A percentile compares a stretch with the other conserved stretches of the same genome.
phyloP scores from a whole-genome alignment of 2,329 filamentous ascomycete genomes.

The Eutypa lata region DNA sequence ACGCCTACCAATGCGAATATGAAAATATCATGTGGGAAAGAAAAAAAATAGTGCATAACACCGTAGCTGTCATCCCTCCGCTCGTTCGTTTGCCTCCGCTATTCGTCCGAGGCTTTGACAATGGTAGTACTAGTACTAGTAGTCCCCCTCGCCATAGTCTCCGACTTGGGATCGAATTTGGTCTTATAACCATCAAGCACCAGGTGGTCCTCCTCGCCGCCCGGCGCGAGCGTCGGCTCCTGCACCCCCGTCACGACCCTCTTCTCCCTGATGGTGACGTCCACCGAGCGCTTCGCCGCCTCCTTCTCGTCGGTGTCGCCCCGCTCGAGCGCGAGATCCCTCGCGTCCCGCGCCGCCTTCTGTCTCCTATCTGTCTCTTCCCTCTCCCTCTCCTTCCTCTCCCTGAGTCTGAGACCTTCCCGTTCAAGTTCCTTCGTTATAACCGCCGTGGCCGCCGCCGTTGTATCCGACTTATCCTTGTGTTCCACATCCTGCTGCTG shows the following conservation, averaged over 20 bases:
- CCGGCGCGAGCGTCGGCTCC: constrained; percentile 32
- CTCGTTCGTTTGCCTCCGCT: too few species aligned
- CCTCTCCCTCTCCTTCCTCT: constrained; percentile 35
- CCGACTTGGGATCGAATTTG: constrained; percentile 29
- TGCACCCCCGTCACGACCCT: constrained; percentile 36
- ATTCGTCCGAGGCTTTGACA: background rate
- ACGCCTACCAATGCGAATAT: constrained; percentile 12
- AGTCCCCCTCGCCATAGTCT: constrained; percentile 15
- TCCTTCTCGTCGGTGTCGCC: constrained; percentile 20
- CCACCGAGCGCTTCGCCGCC: constrained; percentile 38
- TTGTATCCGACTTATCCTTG: constrained; percentile 11
- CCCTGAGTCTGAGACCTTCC: constrained; percentile 4
- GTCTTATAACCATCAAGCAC: constrained; percentile 50
- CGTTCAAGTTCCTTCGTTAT: constrained; percentile 13
- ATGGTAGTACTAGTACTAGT: constrained; percentile 6
- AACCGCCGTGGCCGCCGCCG: constrained; percentile 8
- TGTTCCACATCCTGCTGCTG: constrained; percentile 8
- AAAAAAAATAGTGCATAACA: too few species aligned
- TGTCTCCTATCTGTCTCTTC: constrained; percentile 41
- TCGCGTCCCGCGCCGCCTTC: constrained; percentile 23
- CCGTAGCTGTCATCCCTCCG: too few species aligned
- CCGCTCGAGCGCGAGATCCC: constrained; percentile 28
- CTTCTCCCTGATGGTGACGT: constrained; percentile 52
- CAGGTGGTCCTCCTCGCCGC: constrained; percentile 41
- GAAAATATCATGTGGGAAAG: background rate